Evolutionary conservation across 2,329 filamentous ascomycete species (phyloP), one percentile per base, ranked within the genome.

Genomic region (Lasiodiplodia sp.): DNA sequence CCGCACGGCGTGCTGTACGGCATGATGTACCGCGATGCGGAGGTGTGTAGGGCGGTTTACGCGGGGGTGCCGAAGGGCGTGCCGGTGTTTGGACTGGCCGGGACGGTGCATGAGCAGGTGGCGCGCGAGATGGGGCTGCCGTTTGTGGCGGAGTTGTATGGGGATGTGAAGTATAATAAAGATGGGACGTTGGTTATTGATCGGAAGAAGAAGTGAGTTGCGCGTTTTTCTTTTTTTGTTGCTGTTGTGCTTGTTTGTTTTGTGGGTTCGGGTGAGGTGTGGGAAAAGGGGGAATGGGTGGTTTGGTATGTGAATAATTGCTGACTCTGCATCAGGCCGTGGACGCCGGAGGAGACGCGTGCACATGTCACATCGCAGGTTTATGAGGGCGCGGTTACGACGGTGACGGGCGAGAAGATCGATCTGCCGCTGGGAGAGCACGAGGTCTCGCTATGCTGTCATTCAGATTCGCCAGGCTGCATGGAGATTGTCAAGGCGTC

Each of bases 1-100:
- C 87, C 88, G 2, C 88, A 90, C 68, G 87, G 87, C 4, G 83
- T 86, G 25, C 79, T 90, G 1, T 90, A 88, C 73, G 85, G 85
- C 4, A 86, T 87, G 84, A 86, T 85, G 79, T 84, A 82, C 70
- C 75, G 85, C 69, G 83, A 87, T 71, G 79, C 80, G 64, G 84
- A 86, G 14, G 79, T 84, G 2, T 86, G 85, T 40, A 79, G 80
- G 55, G 86, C 86, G 0, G 86, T 88, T 1, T 85, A 86, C 75
- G 75, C 77, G n/a, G 86, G 82, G 3, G 82, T 87, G 37, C 86
- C 85, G 0, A 79, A 80, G 53, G 85, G 84, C 0, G 80, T 81
- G 0, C 81, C 81, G 0, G 85, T 87, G 0, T 87, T 88, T 72
- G 86, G 86, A 0, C 78, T 88, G 11, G 83, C 85, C 4, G 86